Evolutionary conservation across 805 yeast genomes (phyloP).

Genomic region (Candida sonorensis): DNA sequence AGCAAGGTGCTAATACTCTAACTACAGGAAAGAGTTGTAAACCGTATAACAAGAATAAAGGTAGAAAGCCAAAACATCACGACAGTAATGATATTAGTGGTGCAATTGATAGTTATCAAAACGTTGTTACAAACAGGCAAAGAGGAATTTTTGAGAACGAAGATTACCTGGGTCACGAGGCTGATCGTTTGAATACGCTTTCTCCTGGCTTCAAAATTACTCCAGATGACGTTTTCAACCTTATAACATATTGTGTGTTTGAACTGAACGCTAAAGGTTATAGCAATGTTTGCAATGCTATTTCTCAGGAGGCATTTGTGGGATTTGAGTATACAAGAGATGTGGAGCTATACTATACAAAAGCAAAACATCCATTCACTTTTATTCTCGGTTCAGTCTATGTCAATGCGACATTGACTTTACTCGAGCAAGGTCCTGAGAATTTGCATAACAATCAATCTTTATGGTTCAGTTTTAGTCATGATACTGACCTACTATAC

Average conservation of each 20-base stretch:
- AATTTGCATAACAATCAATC: slow-evolving; percentile 16
- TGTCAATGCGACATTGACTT: slow-evolving; percentile 36
- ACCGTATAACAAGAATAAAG: slow-evolving; percentile 25
- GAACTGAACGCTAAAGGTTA: slow-evolving; percentile 65
- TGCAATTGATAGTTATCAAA: too few species aligned
- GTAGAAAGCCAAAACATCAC: not conserved
- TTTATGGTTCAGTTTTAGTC: slow-evolving; percentile 66
- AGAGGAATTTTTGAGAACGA: slow-evolving; percentile 8
- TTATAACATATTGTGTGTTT: slow-evolving; percentile 65
- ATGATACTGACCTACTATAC: slow-evolving; percentile 62
- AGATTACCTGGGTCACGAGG: slow-evolving; percentile 44
- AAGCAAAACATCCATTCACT: slow-evolving; percentile 51
- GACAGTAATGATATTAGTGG: not conserved
- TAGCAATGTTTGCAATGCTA: slow-evolving; percentile 60
- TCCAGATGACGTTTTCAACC: slow-evolving; percentile 39
- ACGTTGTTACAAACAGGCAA: slow-evolving; percentile 13
- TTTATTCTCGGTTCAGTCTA: slow-evolving; percentile 56
- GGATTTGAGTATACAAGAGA: slow-evolving; percentile 57
- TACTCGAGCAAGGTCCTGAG: slow-evolving; percentile 20
- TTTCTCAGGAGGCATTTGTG: slow-evolving; percentile 63
- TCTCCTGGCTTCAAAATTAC: slow-evolving; percentile 52
- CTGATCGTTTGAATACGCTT: slow-evolving; percentile 46
- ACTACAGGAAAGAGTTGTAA: slow-evolving; percentile 45
- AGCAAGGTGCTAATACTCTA: slow-evolving; percentile 52
- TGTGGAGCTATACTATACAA: slow-evolving; percentile 49